phyloP scores from a whole-genome alignment of 73 alveolate genomes.

The Paramecium caudatum region DNA sequence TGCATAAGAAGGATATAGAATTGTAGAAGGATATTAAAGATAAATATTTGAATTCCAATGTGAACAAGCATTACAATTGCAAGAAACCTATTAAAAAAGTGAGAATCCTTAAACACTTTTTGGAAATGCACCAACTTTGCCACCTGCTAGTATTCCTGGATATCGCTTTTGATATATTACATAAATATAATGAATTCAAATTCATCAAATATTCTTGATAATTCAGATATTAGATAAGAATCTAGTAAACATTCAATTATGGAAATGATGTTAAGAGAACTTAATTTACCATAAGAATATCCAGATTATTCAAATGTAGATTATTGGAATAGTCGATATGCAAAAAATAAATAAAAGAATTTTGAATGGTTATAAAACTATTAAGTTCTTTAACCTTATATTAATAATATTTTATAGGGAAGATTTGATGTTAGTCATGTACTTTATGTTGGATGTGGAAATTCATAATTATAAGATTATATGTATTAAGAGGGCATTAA shows the following conservation, averaged over 20 bases:
- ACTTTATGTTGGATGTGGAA: conserved; percentile 60
- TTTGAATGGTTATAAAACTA: conserved; percentile 55
- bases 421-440: conserved; percentile 34
- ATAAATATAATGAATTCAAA: neutral
- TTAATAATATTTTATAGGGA: neutral
- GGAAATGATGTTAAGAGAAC: neutral
- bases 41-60: conserved; percentile 65
- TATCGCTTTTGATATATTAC: conserved; percentile 15
- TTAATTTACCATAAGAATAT: conserved; percentile 10
- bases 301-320: conserved; percentile 63
- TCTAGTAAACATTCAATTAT: neutral
- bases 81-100: conserved; percentile 53
- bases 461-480: conserved; percentile 14
- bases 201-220: conserved; percentile 6
- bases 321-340: conserved; percentile 60
- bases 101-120: conserved; percentile 38
- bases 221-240: neutral
- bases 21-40: conserved; percentile 68
- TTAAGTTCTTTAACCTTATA: neutral
- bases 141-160: conserved; percentile 51
- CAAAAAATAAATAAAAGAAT: neutral
- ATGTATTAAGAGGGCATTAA: conserved; percentile 39
- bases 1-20: conserved; percentile 56
- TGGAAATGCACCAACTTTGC: conserved; percentile 69
- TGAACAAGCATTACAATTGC: conserved; percentile 33